Evolutionary conservation across 345 rosid species (phyloP).

Genomic region (Citrus medica): DNA sequence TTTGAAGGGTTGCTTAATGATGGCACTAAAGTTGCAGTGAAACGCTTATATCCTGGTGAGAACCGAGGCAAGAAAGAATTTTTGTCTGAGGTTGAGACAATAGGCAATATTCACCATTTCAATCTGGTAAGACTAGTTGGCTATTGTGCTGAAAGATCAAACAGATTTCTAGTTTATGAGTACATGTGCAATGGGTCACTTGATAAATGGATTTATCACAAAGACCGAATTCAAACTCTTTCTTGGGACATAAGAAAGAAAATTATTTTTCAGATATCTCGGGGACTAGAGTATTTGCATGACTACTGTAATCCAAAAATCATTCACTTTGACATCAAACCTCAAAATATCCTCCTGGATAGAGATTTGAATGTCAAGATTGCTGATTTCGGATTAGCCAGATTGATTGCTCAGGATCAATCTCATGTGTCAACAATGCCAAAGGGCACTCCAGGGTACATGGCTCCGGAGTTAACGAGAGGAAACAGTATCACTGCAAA

Average conservation of each 20-base stretch:
- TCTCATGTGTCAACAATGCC: neutral
- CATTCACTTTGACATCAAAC: conserved; percentile 15
- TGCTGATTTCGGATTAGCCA: conserved; percentile 10
- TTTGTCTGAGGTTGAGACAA: conserved; percentile 22
- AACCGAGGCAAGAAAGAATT: conserved; percentile 16
- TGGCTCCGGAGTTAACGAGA: conserved; percentile 9
- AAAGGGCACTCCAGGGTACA: conserved; percentile 13
- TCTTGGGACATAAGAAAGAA: conserved; percentile 15
- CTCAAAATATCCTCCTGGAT: conserved; percentile 18
- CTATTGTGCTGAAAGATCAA: conserved; percentile 19
- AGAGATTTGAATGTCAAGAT: conserved; percentile 10
- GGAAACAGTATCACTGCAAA: conserved; percentile 13
- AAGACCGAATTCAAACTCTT: neutral
- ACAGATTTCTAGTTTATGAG: conserved; percentile 17
- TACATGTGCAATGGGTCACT: conserved; percentile 19
- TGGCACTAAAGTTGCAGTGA: conserved; percentile 20
- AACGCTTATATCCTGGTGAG: conserved; percentile 4
- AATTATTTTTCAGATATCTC: conserved; percentile 19
- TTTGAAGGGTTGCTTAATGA: conserved; percentile 12
- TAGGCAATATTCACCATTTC: conserved; percentile 26
- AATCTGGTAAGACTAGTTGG: conserved; percentile 21
- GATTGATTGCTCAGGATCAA: neutral
- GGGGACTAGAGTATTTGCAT: conserved; percentile 21
- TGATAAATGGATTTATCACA: conserved; percentile 20
- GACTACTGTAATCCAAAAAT: conserved; percentile 14